A percentile compares a stretch with the other conserved stretches of the same genome.
These are phyloP conservation scores for Phialocephala subalpina DNA, from an alignment of 2,329 filamentous ascomycete species.

Conservation along the genomic window DNA sequence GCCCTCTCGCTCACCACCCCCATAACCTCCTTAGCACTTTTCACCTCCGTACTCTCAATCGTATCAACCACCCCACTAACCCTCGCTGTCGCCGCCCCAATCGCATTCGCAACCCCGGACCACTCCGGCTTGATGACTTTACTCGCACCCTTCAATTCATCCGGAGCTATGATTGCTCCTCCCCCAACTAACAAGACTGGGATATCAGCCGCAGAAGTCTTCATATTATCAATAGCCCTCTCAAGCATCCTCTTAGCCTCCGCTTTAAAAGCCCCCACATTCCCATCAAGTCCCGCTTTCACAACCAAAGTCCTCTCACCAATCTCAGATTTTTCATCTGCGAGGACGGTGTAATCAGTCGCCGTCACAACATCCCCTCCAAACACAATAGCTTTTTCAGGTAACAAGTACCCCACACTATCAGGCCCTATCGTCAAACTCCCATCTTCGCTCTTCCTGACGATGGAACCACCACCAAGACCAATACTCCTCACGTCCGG, in stretches of 20 bases:
- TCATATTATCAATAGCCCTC: slow-evolving; percentile 60
- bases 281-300: slow-evolving; percentile 28
- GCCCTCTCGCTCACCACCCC: slow-evolving; percentile 20
- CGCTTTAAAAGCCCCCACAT: slow-evolving; percentile 49
- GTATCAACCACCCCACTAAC: slow-evolving; percentile 43
- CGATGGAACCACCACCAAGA: slow-evolving; percentile 59
- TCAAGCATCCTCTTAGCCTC: slow-evolving; percentile 60
- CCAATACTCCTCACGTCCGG: slow-evolving; percentile 62
- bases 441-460: slow-evolving; percentile 50
- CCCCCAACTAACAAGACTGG: slow-evolving; percentile 63
- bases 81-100: slow-evolving; percentile 59
- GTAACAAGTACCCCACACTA: slow-evolving; percentile 60
- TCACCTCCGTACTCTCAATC: slow-evolving; percentile 27
- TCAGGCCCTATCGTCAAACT: slow-evolving; percentile 61
- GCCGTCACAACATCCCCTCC: slow-evolving; percentile 62
- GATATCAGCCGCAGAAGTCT: slow-evolving; percentile 58
- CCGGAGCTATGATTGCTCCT: slow-evolving; percentile 58
- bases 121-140: slow-evolving; percentile 57
- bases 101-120: slow-evolving; percentile 63
- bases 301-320: slow-evolving; percentile 23
- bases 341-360: slow-evolving; percentile 59
- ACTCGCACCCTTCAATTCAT: slow-evolving; percentile 55
- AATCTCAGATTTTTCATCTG: slow-evolving; percentile 15
- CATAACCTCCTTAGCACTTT: slow-evolving; percentile 22
- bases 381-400: slow-evolving; percentile 56